Percentiles rank a stretch among this genome's conserved stretches.
Evolutionary conservation across 768 basidiomycete genomes (phyloP).

Genomic region (Pulveroboletus sp.): DNA sequence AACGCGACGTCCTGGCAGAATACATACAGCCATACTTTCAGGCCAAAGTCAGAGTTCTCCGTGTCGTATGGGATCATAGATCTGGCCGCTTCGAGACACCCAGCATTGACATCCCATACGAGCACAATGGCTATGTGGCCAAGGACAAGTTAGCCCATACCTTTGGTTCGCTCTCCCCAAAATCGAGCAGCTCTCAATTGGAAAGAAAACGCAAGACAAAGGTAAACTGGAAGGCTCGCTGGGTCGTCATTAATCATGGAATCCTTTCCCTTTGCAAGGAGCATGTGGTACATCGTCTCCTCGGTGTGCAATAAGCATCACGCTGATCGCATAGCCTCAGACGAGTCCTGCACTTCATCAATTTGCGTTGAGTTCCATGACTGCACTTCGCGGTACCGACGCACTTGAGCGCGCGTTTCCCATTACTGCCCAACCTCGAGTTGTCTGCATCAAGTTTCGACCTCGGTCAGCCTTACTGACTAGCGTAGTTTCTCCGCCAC

Average conservation of each 20-base stretch:
- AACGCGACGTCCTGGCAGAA: constrained; percentile 35
- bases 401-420: constrained; percentile 35
- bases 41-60: constrained; percentile 49
- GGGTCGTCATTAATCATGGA: constrained; percentile 61
- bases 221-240: constrained; percentile 62
- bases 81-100: constrained; percentile 28
- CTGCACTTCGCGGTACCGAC: constrained; percentile 43
- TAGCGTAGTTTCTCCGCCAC: constrained; percentile 12
- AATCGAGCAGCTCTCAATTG: constrained; percentile 4
- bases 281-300: constrained; percentile 41
- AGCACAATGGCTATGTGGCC: constrained; percentile 2
- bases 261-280: constrained; percentile 52
- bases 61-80: constrained; percentile 38
- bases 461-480: not conserved
- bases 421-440: constrained; percentile 23
- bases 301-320: not conserved
- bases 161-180: constrained; percentile 8
- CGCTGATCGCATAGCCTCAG: constrained; percentile 28
- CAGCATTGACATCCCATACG: constrained; percentile 1
- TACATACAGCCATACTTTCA: constrained; percentile 64
- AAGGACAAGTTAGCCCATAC: constrained; percentile 13
- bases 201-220: constrained; percentile 34
- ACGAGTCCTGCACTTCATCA: constrained; percentile 37
- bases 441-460: constrained; percentile 43
- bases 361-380: constrained; percentile 39